Percentiles rank a stretch among this genome's conserved stretches.
Evolutionary conservation across 768 basidiomycete species (phyloP).

Genomic region (Dendrothele bispora): DNA sequence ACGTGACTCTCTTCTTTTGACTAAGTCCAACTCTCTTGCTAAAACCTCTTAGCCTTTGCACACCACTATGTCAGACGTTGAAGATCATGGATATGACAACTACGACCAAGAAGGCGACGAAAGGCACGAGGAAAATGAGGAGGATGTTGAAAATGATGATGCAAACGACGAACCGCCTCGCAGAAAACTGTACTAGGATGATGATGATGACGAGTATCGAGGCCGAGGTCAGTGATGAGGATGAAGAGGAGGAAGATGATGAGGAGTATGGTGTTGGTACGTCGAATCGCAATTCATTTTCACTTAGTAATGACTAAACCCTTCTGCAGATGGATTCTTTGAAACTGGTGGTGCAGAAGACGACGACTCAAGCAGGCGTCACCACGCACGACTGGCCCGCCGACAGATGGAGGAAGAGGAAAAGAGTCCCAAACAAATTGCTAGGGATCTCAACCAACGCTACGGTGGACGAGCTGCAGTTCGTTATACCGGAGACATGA

Average conservation of each 20-base stretch:
- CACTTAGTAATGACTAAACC: slow-evolving; percentile 9
- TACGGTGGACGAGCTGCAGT: slow-evolving; percentile 67
- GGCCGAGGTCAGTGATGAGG: slow-evolving; percentile 95
- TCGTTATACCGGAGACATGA: slow-evolving; percentile 91
- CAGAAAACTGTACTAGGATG: slow-evolving; percentile 27
- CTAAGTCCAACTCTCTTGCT: too few species aligned
- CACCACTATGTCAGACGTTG: slow-evolving; percentile 45
- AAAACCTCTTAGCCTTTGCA: too few species aligned
- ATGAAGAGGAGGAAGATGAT: slow-evolving; percentile 90
- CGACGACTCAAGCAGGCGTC: slow-evolving; percentile 57
- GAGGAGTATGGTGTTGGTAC: slow-evolving; percentile 65
- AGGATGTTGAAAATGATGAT: slow-evolving; percentile 34
- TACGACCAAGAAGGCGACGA: slow-evolving; percentile 15
- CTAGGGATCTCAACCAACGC: slow-evolving; percentile 75
- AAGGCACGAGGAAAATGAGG: slow-evolving; percentile 41
- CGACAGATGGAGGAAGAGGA: slow-evolving; percentile 76
- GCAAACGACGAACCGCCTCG: slow-evolving; percentile 8
- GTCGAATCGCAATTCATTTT: slow-evolving; percentile 14
- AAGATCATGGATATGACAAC: slow-evolving; percentile 30
- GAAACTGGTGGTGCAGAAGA: slow-evolving; percentile 65
- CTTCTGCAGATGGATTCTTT: slow-evolving; percentile 70
- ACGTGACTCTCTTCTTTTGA: too few species aligned
- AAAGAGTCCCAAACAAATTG: slow-evolving; percentile 81
- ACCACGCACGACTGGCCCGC: slow-evolving; percentile 67
- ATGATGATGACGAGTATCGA: slow-evolving; percentile 68